Conservation (phyloP, 106 monocot species). For the Allium cepa region DNA sequence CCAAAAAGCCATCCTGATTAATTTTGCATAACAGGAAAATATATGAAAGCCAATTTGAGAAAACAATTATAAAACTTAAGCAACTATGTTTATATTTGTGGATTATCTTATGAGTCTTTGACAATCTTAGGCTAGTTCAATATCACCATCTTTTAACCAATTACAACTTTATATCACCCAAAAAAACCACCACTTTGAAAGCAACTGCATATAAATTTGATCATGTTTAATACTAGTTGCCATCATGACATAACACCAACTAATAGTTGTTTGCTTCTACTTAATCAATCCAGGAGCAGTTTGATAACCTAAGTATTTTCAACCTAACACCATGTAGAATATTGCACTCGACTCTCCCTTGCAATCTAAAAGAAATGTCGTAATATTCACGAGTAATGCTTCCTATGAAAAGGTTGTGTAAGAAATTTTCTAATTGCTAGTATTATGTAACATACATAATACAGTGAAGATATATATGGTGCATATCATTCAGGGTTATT, state of each 20-base stretch:
- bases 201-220: not conserved
- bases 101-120: not conserved
- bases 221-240: not conserved
- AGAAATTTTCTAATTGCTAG: too few relatives aligned
- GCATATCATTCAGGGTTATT: too few relatives aligned
- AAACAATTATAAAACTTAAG: not conserved
- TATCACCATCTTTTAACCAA: too few relatives aligned
- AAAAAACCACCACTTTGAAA: not conserved
- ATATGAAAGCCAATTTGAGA: not conserved
- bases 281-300: not conserved
- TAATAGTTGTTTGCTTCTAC: not conserved
- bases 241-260: constrained; percentile 2
- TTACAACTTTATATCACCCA: not conserved
- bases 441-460: too few relatives aligned
- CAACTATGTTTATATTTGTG: too few relatives aligned
- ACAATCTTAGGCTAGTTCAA: too few relatives aligned
- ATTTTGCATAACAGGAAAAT: not conserved
- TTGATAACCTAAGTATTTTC: not conserved
- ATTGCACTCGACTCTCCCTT: not conserved
- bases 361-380: too few relatives aligned
- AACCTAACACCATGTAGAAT: constrained; percentile 5
- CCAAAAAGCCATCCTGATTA: not conserved
- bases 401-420: too few relatives aligned
- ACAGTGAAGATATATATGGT: too few relatives aligned
- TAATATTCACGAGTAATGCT: too few relatives aligned